Conservation (phyloP, 1,139 yeast species). For the Zygoascus meyerae region DNA sequence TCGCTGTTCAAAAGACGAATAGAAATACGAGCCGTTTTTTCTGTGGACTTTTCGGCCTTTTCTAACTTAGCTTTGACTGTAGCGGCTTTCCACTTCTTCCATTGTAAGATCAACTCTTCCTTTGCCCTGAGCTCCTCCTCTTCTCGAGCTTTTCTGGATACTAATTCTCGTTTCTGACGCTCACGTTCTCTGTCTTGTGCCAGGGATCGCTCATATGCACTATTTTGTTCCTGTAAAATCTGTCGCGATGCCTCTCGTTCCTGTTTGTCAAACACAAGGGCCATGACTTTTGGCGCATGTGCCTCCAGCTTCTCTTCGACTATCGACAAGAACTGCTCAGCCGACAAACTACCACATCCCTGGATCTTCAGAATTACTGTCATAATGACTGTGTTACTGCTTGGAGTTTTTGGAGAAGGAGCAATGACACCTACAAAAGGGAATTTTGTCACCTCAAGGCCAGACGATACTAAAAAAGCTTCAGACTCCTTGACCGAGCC, state of each 20-base stretch:
- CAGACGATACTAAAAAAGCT: constrained; percentile 76
- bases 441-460: constrained; percentile 64
- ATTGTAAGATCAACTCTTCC: constrained; percentile 14
- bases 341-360: constrained; percentile 40
- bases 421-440: constrained; percentile 75
- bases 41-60: constrained; percentile 11
- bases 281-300: constrained; percentile 55
- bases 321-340: constrained; percentile 33
- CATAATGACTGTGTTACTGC: constrained; percentile 37
- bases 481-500: constrained; percentile 79
- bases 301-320: constrained; percentile 38
- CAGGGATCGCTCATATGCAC: constrained; percentile 67
- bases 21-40: constrained; percentile 36
- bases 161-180: constrained; percentile 34
- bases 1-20: constrained; percentile 56
- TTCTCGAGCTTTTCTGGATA: constrained; percentile 27
- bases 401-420: constrained; percentile 38
- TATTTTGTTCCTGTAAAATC: constrained; percentile 68
- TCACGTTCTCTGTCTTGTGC: constrained; percentile 47
- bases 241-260: constrained; percentile 56
- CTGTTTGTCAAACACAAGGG: constrained; percentile 56
- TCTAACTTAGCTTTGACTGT: constrained; percentile 13
- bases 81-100: constrained; percentile 26
- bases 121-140: constrained; percentile 16
- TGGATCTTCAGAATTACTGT: constrained; percentile 62